Conservation (phyloP, 371 early-diverging fungal genomes). For the Mortierella sp. region DNA sequence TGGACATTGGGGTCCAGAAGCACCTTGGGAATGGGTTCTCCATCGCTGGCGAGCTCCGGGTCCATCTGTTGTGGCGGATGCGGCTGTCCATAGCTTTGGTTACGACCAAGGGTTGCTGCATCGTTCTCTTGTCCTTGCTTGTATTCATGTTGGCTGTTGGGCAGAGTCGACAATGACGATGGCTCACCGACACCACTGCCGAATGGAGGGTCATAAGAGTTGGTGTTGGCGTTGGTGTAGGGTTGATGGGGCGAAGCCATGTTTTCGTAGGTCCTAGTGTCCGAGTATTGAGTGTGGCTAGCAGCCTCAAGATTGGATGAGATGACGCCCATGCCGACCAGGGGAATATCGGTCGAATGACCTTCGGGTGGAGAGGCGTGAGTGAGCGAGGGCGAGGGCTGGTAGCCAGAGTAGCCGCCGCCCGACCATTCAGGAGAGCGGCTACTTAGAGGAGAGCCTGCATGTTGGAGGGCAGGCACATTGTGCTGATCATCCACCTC, state of each 20-base stretch:
- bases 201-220: not conserved
- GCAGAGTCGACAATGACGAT: conserved; percentile 2
- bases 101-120: not conserved
- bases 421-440: conserved; percentile 12
- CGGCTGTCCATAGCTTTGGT: conserved; percentile 9
- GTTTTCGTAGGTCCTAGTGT: conserved; percentile 36
- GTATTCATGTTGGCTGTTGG: conserved; percentile 8
- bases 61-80: conserved; percentile 3
- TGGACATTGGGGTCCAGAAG: conserved; percentile 49
- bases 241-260: conserved; percentile 4
- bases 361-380: no score
- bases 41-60: conserved; percentile 4
- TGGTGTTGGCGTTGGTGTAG: not conserved
- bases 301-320: conserved; percentile 42
- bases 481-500: conserved; percentile 41
- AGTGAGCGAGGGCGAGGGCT: not conserved
- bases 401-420: conserved; percentile 15
- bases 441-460: conserved; percentile 29
- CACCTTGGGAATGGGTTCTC: conserved; percentile 35
- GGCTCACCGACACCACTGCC: conserved; percentile 1
- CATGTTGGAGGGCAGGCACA: conserved; percentile 37
- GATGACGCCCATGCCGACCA: conserved; percentile 41
- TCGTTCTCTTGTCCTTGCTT: conserved; percentile 7
- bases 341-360: conserved; percentile 25
- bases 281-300: conserved; percentile 28